These are phyloP conservation scores for Xylaria intraflava DNA, from an alignment of 495 filamentous ascomycete species.

Conservation along the genomic window DNA sequence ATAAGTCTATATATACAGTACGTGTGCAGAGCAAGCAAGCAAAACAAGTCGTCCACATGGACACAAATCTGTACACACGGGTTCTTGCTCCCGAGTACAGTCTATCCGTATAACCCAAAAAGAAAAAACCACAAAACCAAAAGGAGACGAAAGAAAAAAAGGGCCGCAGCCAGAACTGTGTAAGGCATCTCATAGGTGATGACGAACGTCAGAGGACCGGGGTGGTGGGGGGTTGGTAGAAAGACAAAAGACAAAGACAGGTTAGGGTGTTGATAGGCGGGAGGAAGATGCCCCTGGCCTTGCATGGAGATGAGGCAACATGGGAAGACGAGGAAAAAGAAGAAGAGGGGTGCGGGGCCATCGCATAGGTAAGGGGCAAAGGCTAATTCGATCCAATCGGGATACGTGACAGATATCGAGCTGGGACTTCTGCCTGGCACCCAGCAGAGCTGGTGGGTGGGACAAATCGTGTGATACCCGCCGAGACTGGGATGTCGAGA, in stretches of 20 bases:
- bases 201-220: no score
- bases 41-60: background rate
- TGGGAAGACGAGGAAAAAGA: background rate
- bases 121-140: background rate
- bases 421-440: background rate
- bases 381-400: background rate
- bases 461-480: constrained; percentile 10
- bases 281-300: background rate
- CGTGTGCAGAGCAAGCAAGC: no score
- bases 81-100: background rate
- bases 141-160: background rate
- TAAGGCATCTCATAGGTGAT: background rate
- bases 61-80: constrained; percentile 5
- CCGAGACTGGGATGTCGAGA: background rate
- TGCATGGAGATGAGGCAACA: background rate
- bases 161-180: background rate
- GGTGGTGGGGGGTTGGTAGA: no score
- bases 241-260: background rate
- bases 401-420: background rate
- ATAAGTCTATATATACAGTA: background rate
- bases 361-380: background rate
- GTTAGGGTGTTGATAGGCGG: background rate
- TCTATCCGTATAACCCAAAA: constrained; percentile 3
- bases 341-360: background rate
- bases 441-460: background rate